Evolutionary conservation across 352 stramenopile genomes (phyloP).

Genomic region (Pseudoperonospora humuli): DNA sequence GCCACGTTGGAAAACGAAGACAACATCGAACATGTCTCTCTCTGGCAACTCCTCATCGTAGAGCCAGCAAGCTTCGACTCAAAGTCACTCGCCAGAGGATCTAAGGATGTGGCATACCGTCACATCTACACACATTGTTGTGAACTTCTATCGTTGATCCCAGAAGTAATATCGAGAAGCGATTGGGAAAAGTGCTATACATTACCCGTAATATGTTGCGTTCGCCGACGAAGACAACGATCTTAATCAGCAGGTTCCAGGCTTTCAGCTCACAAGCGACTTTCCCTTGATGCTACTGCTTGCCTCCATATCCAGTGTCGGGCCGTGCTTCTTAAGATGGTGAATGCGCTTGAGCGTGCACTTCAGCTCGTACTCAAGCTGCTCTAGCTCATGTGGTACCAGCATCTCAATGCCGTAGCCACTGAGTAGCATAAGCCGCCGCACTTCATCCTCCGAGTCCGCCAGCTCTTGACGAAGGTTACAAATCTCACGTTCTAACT

Average conservation of each 20-base stretch:
- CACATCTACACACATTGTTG: no score
- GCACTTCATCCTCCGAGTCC: conserved; percentile 72
- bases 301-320: conserved; percentile 9
- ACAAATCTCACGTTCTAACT: conserved; percentile 49
- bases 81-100: no score
- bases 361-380: conserved; percentile 48
- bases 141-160: no score
- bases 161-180: no score
- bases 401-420: conserved; percentile 68
- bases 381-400: conserved; percentile 32
- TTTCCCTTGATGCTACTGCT: neutral
- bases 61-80: no score
- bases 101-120: no score
- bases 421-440: conserved; percentile 61
- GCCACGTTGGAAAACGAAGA: no score
- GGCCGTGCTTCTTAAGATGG: conserved; percentile 24
- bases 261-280: neutral
- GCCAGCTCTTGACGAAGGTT: conserved; percentile 64
- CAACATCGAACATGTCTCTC: no score
- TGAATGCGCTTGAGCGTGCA: conserved; percentile 50
- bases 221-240: no score
- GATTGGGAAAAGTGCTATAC: no score
- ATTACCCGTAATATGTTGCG: no score
- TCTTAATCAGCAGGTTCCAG: neutral
- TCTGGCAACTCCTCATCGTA: no score